phyloP scores from a whole-genome alignment of 805 yeast genomes.

The Zygoascus flipseniorum region DNA sequence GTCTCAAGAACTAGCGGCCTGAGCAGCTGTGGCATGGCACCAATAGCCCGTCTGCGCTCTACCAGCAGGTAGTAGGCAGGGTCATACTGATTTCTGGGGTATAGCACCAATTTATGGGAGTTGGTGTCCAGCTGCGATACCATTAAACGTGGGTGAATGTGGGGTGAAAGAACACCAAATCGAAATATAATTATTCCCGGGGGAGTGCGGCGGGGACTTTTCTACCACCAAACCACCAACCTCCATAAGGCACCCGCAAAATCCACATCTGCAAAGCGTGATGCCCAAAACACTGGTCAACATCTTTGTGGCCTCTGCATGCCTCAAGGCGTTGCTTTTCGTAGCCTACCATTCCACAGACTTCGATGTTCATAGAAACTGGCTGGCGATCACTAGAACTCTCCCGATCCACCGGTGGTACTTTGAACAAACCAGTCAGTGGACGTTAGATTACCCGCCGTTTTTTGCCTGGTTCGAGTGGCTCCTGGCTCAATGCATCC shows the following conservation, averaged over 20 bases:
- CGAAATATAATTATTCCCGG: too few species aligned
- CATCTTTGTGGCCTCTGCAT: constrained; percentile 55
- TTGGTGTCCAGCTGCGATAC: constrained; percentile 10
- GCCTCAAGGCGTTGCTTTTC: constrained; percentile 52
- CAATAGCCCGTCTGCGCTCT: constrained; percentile 7
- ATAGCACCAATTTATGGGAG: constrained; percentile 10
- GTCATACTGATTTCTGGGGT: constrained; percentile 5
- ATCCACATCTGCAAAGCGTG: constrained; percentile 4
- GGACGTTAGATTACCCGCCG: constrained; percentile 98
- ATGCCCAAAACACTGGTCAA: constrained; percentile 46
- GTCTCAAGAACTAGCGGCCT: neutral
- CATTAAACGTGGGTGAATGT: too few species aligned
- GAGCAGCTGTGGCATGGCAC: constrained; percentile 10
- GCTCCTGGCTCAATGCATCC: constrained; percentile 63
- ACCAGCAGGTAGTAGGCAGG: constrained; percentile 12
- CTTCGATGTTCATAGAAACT: constrained; percentile 94
- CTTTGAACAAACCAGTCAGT: constrained; percentile 64
- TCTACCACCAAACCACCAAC: neutral
- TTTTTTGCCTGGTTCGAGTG: constrained; percentile 95
- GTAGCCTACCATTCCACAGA: constrained; percentile 90
- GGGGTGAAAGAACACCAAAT: neutral
- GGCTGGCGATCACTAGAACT: constrained; percentile 83
- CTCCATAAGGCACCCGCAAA: neutral
- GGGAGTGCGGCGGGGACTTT: too few species aligned
- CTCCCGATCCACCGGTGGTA: constrained; percentile 81